These are phyloP conservation scores for Gymnopilus dilepis DNA, from an alignment of 768 basidiomycete species.

Conservation along the genomic window DNA sequence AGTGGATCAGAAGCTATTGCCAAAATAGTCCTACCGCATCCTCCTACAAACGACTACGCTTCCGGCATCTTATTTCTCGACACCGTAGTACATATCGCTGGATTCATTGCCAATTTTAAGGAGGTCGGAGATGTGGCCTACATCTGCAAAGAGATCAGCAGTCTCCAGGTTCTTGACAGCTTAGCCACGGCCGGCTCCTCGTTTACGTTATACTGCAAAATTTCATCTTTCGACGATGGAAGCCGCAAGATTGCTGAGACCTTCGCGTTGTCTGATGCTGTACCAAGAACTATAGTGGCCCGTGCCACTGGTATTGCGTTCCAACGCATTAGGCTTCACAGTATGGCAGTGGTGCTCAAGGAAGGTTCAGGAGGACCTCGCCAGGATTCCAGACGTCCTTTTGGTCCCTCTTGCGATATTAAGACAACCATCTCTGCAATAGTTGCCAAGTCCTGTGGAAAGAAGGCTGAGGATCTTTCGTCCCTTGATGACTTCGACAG, in stretches of 20 bases:
- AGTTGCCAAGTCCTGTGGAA: slow-evolving; percentile 47
- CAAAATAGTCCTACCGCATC: slow-evolving; percentile 44
- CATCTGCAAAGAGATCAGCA: slow-evolving; percentile 63
- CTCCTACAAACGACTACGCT: slow-evolving; percentile 35
- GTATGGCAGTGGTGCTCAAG: slow-evolving; percentile 54
- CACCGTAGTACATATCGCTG: slow-evolving; percentile 69
- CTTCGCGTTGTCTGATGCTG: slow-evolving; percentile 48
- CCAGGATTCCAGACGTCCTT: no score
- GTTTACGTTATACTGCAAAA: slow-evolving; percentile 60
- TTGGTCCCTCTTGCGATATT: slow-evolving; percentile 27
- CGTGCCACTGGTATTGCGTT: slow-evolving; percentile 63
- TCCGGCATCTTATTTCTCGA: slow-evolving; percentile 68
- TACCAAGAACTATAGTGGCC: slow-evolving; percentile 52
- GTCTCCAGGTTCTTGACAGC: slow-evolving; percentile 51
- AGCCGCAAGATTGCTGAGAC: slow-evolving; percentile 56
- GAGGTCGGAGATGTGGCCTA: slow-evolving; percentile 56
- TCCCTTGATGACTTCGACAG: slow-evolving; percentile 49
- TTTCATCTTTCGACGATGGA: slow-evolving; percentile 46
- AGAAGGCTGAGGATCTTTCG: slow-evolving; percentile 39
- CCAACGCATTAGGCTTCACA: slow-evolving; percentile 55
- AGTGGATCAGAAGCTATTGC: slow-evolving; percentile 59
- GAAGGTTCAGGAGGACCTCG: no score
- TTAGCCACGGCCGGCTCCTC: slow-evolving; percentile 43
- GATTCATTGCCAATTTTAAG: slow-evolving; percentile 69
- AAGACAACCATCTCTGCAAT: slow-evolving; percentile 37